Percentiles rank a stretch among this genome's conserved stretches.
These are phyloP conservation scores for Hypoxylon rubiginosum DNA, from an alignment of 2,329 filamentous ascomycete genomes.

Conservation along the genomic window DNA sequence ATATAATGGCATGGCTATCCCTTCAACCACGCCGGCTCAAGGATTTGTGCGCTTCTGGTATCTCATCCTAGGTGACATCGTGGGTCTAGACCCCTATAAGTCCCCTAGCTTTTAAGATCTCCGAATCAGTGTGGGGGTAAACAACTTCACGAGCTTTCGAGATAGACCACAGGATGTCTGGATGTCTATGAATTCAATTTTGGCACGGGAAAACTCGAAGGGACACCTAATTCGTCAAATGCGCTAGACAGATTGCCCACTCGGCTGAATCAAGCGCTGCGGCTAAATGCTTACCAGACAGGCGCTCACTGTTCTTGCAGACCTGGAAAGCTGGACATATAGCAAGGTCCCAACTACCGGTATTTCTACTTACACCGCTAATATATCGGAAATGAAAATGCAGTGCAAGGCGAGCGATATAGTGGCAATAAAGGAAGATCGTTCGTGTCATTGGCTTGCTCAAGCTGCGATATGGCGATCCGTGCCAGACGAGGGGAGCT, in stretches of 20 bases:
- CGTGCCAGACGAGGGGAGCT: slow-evolving; percentile 5
- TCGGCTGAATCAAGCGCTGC: slow-evolving; percentile 32
- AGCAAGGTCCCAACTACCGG: slow-evolving; percentile 31
- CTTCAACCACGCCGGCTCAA: not conserved
- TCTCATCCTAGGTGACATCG: not conserved
- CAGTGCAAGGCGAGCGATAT: slow-evolving; percentile 2
- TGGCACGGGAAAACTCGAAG: slow-evolving; percentile 10
- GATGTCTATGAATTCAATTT: not conserved
- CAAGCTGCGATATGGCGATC: slow-evolving; percentile 14
- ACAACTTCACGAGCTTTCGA: not conserved
- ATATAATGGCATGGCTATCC: not conserved
- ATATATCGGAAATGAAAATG: slow-evolving; percentile 35
- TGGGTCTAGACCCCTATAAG: not conserved
- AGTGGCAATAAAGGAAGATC: not conserved
- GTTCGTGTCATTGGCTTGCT: slow-evolving; percentile 23
- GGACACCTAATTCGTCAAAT: not conserved
- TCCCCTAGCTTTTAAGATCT: not conserved
- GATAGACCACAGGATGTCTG: not conserved
- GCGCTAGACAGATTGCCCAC: slow-evolving; percentile 3
- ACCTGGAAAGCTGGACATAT: not conserved
- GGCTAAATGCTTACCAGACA: slow-evolving; percentile 33
- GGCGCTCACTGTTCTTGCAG: not conserved
- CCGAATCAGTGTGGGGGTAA: not conserved
- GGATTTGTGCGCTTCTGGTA: not conserved
- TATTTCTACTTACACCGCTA: slow-evolving; percentile 10